These are phyloP conservation scores for Aspergillus pseudoviridinutans DNA, from an alignment of 2,329 filamentous ascomycete genomes.

Conservation along the genomic window DNA sequence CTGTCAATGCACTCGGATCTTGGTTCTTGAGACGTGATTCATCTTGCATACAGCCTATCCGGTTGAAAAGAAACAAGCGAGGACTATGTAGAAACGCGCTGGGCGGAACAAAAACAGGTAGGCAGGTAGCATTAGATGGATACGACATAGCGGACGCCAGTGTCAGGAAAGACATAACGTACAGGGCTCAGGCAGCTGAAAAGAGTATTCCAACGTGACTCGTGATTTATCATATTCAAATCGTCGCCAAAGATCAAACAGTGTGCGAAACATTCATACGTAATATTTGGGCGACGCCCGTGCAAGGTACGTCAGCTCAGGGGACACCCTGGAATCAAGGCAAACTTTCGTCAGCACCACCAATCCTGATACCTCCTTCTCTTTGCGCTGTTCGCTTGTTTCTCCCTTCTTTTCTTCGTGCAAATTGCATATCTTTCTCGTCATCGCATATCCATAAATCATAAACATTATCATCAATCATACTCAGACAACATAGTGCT, in stretches of 20 bases:
- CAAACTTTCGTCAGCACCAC: background rate
- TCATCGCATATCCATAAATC: background rate
- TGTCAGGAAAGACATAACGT: background rate
- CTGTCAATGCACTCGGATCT: background rate
- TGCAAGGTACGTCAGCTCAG: background rate
- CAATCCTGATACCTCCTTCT: background rate
- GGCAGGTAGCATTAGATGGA: background rate
- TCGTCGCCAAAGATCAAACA: background rate
- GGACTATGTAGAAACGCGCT: background rate
- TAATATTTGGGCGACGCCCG: background rate
- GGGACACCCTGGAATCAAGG: background rate
- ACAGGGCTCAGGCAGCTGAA: background rate
- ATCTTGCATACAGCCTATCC: background rate
- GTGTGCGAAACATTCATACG: background rate
- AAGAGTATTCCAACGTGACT: background rate
- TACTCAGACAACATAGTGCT: constrained; percentile 27
- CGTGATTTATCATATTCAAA: background rate
- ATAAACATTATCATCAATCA: background rate
- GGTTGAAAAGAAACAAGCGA: background rate
- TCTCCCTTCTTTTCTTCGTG: background rate
- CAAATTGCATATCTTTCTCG: background rate
- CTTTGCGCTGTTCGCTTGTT: background rate
- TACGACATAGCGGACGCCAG: background rate
- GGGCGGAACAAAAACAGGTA: background rate
- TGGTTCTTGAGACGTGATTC: background rate